phyloP scores from a whole-genome alignment of 306 rosid species.

The Quercus rubra region DNA sequence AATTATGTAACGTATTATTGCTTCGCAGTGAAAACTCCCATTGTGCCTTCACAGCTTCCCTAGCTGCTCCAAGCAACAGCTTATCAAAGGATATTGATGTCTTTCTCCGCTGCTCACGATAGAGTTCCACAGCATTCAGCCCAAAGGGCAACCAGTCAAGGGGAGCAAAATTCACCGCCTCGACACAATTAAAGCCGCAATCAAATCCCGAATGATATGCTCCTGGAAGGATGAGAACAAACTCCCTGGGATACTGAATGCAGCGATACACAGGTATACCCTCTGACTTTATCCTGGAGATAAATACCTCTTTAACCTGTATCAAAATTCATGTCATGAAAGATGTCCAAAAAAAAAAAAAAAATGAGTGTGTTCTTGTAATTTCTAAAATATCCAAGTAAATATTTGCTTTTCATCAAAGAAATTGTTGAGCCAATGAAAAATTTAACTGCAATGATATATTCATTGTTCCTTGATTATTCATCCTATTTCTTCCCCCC shows the following conservation, averaged over 20 bases:
- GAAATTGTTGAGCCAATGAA: not conserved
- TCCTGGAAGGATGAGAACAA: slow-evolving; percentile 74
- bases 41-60: slow-evolving; percentile 70
- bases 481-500: not conserved
- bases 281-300: slow-evolving; percentile 55
- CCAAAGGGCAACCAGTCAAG: slow-evolving; percentile 86
- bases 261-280: slow-evolving; percentile 74
- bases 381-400: not conserved
- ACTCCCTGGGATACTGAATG: slow-evolving; percentile 69
- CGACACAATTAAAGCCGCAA: slow-evolving; percentile 82
- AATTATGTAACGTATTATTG: slow-evolving; percentile 36
- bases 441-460: not conserved
- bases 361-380: not conserved
- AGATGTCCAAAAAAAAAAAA: slow-evolving; percentile 8
- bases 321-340: slow-evolving; percentile 22
- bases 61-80: slow-evolving; percentile 76
- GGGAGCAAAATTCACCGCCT: slow-evolving; percentile 71
- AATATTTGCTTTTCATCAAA: slow-evolving; percentile 7
- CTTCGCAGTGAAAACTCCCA: slow-evolving; percentile 55
- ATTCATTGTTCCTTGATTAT: not conserved
- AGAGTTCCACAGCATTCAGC: slow-evolving; percentile 53
- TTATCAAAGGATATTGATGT: slow-evolving; percentile 71
- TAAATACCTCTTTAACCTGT: slow-evolving; percentile 60
- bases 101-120: slow-evolving; percentile 52
- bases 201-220: slow-evolving; percentile 76